phyloP scores from a whole-genome alignment of 768 basidiomycete species.

The Flagelloscypha sp. region DNA sequence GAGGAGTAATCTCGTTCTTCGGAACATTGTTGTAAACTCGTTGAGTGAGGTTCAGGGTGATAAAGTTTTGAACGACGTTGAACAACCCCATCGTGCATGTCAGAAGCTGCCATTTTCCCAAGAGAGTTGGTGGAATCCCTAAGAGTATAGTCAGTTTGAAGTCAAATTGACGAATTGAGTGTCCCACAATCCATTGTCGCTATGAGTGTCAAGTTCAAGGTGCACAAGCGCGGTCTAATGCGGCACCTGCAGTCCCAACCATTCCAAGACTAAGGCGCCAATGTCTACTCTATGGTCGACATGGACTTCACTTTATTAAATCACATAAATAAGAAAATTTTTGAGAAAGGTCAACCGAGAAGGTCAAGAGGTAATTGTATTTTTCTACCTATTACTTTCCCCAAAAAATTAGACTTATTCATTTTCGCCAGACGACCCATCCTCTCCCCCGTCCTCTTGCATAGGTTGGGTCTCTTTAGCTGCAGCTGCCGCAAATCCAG shows the following conservation, averaged over 20 bases:
- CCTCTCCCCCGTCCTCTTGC: slow-evolving; percentile 10
- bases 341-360: too few relatives aligned
- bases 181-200: too few relatives aligned
- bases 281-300: too few relatives aligned
- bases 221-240: background rate
- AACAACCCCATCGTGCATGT: slow-evolving; percentile 72
- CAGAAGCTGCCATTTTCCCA: slow-evolving; percentile 70
- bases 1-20: slow-evolving; percentile 56
- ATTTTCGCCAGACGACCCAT: slow-evolving; percentile 17
- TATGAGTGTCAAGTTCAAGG: background rate
- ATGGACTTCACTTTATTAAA: too few relatives aligned
- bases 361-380: background rate
- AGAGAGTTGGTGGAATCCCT: slow-evolving; percentile 1
- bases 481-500: slow-evolving; percentile 42
- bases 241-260: background rate
- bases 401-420: slow-evolving; percentile 3
- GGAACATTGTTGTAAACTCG: slow-evolving; percentile 56
- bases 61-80: slow-evolving; percentile 80
- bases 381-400: slow-evolving; percentile 1
- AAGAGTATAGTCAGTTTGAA: background rate
- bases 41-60: slow-evolving; percentile 68
- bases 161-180: background rate
- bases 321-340: too few relatives aligned
- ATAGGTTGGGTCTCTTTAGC: slow-evolving; percentile 7
- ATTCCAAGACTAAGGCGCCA: background rate